phyloP scores from a whole-genome alignment of 176 grass and related monocot species.

The Neostapfia colusana region DNA sequence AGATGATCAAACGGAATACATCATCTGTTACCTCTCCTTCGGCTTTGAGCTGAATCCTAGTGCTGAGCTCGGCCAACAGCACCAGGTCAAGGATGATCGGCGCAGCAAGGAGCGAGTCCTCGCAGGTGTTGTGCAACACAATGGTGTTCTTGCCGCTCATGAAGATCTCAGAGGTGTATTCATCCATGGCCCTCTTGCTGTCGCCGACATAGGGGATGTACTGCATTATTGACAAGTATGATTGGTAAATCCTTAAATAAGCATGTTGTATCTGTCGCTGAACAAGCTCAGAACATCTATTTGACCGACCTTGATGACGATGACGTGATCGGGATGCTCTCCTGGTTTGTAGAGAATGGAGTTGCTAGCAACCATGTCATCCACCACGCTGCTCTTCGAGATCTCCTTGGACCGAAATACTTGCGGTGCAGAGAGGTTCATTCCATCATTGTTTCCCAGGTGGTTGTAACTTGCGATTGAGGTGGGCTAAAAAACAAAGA shows the following conservation, averaged over 20 bases:
- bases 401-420: slow-evolving; percentile 97
- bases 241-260: neutral
- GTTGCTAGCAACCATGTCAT: slow-evolving; percentile 98
- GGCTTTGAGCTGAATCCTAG: slow-evolving; percentile 88
- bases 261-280: neutral
- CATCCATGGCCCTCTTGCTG: slow-evolving; percentile 98
- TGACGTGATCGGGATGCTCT: slow-evolving; percentile 92
- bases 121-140: slow-evolving; percentile 94
- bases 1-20: neutral
- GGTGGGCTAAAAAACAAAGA: slow-evolving; percentile 60
- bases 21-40: slow-evolving; percentile 61
- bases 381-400: slow-evolving; percentile 93
- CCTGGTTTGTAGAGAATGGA: slow-evolving; percentile 87
- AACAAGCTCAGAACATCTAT: neutral
- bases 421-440: slow-evolving; percentile 94
- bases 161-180: slow-evolving; percentile 98
- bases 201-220: slow-evolving; percentile 94
- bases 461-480: slow-evolving; percentile 99
- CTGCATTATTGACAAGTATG: slow-evolving; percentile 32
- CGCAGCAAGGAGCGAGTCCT: slow-evolving; percentile 89
- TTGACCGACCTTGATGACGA: slow-evolving; percentile 84
- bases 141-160: slow-evolving; percentile 95
- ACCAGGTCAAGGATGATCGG: slow-evolving; percentile 94
- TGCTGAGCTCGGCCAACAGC: slow-evolving; percentile 90
- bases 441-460: slow-evolving; percentile 89